Evolutionary conservation across 2,329 filamentous ascomycete genomes (phyloP), one percentile per base, ranked within the genome.

Genomic region (Trichoderma polysporum): DNA sequence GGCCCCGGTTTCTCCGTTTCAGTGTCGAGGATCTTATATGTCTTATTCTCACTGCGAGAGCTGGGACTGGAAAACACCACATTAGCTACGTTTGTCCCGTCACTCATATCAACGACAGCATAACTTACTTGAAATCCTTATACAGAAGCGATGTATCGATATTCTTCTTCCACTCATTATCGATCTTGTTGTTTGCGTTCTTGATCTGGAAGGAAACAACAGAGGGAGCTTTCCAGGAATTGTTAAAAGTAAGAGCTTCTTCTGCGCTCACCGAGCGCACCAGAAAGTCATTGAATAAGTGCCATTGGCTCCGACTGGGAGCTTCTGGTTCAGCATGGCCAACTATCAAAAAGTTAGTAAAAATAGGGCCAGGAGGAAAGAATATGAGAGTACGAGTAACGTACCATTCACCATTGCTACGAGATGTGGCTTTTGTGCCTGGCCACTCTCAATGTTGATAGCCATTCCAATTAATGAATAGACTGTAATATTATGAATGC

Each of bases 261-360:
- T 93, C 90, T 31, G 87, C 86, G 35, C 90, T 87, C 17, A 97
- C 87, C 10, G 90, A 89, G 13, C 91, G 88, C 25, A 99, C 96
- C 39, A 97, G 80, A 74, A 99, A 99, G 79, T 99, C 95, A 73
- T 99, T 99, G 81, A 99, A 97, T 1, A 99, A 80, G 78, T 98
- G 93, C 96, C 96, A 99, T 72, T 90, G 90, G 73, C 87, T 90
- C 70, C 88, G 85, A 3, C 81, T 82, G 1, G 87, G 84, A 0
- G 85, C 76, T 49, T 86, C 82, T 0, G 84, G 82, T 64, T 88
- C 87, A 0, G 91, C 88, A 60, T 92, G 88, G 13, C 86, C 86
- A 66, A 91, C 90, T 91, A 64, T 17, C 29, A 37, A 6, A 41
- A 45, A 63, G 37, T 69, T 25, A 70, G 68, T 19, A 29, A 25